phyloP scores from a whole-genome alignment of 2,329 filamentous ascomycete genomes.

The Chrysosporium keratinophilum region DNA sequence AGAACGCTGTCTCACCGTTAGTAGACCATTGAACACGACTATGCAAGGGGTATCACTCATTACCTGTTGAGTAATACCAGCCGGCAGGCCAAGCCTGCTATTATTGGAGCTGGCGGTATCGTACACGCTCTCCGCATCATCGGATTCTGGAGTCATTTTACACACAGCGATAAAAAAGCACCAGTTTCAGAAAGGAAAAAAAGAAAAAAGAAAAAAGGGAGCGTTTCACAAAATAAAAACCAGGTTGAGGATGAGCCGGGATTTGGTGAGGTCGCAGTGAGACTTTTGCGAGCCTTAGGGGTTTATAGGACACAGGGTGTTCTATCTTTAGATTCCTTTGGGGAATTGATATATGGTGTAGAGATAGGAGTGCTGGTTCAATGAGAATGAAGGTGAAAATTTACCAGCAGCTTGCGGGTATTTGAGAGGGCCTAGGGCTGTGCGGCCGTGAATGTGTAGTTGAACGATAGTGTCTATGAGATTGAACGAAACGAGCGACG shows the following conservation, averaged over 20 bases:
- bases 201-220: background rate
- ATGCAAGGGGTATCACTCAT: background rate
- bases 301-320: background rate
- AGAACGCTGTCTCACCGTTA: background rate
- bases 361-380: background rate
- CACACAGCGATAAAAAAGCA: background rate
- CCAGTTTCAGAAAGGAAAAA: no score
- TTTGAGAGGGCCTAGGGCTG: background rate
- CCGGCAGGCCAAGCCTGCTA: constrained; percentile 1
- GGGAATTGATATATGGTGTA: background rate
- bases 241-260: background rate
- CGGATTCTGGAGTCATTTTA: constrained; percentile 3
- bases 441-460: background rate
- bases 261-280: background rate
- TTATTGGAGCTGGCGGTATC: constrained; percentile 10
- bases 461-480: background rate
- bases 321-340: background rate
- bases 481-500: background rate
- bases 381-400: background rate
- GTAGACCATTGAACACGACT: background rate
- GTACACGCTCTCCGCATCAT: constrained; percentile 9
- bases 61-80: constrained; percentile 3
- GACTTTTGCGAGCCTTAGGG: no score
- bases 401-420: background rate
- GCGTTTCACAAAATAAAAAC: background rate